Conservation (phyloP, 352 stramenopile species). For the Chrysophaeum taylorii region DNA sequence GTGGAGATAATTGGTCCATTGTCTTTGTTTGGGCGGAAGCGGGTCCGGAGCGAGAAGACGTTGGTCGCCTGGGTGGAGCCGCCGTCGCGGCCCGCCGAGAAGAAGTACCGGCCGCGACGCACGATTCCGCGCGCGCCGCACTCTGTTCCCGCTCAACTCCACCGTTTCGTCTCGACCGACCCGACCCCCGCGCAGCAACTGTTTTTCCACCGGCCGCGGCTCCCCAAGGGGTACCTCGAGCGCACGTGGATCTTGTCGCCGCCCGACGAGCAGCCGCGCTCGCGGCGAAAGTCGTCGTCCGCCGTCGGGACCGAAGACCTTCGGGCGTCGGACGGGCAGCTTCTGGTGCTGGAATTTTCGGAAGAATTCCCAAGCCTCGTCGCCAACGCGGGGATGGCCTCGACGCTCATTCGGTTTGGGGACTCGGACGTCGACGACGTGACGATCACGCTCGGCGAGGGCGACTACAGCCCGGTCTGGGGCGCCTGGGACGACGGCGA, state of each 20-base stretch:
- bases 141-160: neutral
- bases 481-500: neutral
- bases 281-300: neutral
- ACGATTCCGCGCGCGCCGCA: neutral
- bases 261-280: neutral
- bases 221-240: neutral
- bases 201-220: constrained; percentile 5
- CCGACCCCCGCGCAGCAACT: neutral
- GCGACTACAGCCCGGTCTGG: neutral
- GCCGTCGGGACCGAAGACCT: neutral
- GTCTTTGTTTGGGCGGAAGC: too few relatives aligned
- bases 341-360: neutral
- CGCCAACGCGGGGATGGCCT: neutral
- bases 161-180: neutral
- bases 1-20: too few relatives aligned
- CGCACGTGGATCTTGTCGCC: neutral
- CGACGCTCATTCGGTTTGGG: neutral
- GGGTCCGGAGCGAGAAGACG: neutral
- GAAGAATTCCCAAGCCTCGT: neutral
- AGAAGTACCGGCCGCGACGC: neutral
- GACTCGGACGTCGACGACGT: neutral
- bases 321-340: neutral
- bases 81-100: neutral
- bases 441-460: neutral
- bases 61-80: neutral